Evolutionary conservation across 2,329 filamentous ascomycete species (phyloP), one percentile per base, ranked within the genome.

Genomic region (Trichoderma sp.): DNA sequence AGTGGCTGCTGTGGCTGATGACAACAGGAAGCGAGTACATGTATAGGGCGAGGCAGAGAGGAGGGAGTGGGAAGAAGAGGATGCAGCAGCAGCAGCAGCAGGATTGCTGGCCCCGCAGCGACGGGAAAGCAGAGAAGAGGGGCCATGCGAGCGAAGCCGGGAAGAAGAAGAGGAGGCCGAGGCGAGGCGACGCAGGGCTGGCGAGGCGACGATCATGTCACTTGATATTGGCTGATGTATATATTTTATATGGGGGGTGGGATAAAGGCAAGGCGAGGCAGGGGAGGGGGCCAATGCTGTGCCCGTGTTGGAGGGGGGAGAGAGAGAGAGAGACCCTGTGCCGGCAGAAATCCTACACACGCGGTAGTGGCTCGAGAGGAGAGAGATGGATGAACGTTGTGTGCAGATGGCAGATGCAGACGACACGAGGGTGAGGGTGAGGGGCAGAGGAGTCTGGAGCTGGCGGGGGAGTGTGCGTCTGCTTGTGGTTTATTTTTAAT

Each of bases 61-160:
- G 68, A 55, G 67, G 68, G 70, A 72, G 65, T 61, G 60, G 49
- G 55, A 59, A 66, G 69, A 72, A 43, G 40, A 43, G 40, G 40
- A 43, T 43, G 40, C 19, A 43, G 37, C 67, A 66, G 40, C 19
- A 43, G 37, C 67, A 66, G 33, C 33, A 53, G 70, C 67, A 66
- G 40, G 47, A 75, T 40, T 35, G 35, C 57, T 35, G 55, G 63
- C 63, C 63, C 63, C 63, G 63, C 70, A 68, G 70, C 70, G 70
- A 72, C 72, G 68, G 73, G 68, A 64, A 72, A 72, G 74, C 73
- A 73, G 59, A 70, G 70, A 64, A 58, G 66, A 59, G 71, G 71
- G 71, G 67, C 60, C 66, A 37, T 67, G 69, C 65, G 67, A 53
- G 55, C 43, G 70, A 70, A 69, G 71, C 59, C 69, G 40, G 43